These are phyloP conservation scores for Rhodosporidiobolus odoratus DNA, from an alignment of 768 basidiomycete genomes.

Conservation along the genomic window DNA sequence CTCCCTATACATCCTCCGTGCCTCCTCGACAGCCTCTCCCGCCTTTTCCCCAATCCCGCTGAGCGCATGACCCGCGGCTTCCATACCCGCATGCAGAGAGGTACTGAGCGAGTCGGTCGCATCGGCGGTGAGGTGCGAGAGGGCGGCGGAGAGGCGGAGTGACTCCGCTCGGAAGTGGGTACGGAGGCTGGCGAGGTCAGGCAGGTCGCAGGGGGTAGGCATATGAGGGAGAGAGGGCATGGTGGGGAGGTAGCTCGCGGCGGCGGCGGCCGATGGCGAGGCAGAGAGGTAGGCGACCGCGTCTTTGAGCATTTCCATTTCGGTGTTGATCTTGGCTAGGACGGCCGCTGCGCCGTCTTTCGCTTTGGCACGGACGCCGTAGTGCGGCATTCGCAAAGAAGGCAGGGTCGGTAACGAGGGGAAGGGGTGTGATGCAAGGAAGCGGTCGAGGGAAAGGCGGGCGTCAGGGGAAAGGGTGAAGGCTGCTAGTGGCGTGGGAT, in stretches of 20 bases:
- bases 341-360: slow-evolving; percentile 6
- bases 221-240: slow-evolving; percentile 11
- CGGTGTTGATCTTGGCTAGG: slow-evolving; percentile 12
- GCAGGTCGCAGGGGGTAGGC: neutral
- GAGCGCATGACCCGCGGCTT: slow-evolving; percentile 24
- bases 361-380: slow-evolving; percentile 7
- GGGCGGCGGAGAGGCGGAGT: slow-evolving; percentile 2
- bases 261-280: neutral
- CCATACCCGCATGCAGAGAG: slow-evolving; percentile 11
- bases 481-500: neutral
- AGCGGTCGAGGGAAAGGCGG: slow-evolving; percentile 24
- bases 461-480: slow-evolving; percentile 33
- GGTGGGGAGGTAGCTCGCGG: slow-evolving; percentile 17
- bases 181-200: slow-evolving; percentile 14
- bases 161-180: slow-evolving; percentile 33
- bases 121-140: slow-evolving; percentile 17
- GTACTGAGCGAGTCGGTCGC: slow-evolving; percentile 7
- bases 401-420: slow-evolving; percentile 19
- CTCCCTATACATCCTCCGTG: slow-evolving; percentile 26
- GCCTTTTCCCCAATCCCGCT: neutral
- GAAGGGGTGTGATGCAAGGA: slow-evolving; percentile 33
- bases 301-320: slow-evolving; percentile 10
- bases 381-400: slow-evolving; percentile 1
- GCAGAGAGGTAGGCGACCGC: slow-evolving; percentile 5
- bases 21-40: slow-evolving; percentile 24